A percentile compares a stretch with the other conserved stretches of the same genome.
phyloP scores from a whole-genome alignment of 192 early-diverging fungal genomes.

The Glomus cerebriforme region DNA sequence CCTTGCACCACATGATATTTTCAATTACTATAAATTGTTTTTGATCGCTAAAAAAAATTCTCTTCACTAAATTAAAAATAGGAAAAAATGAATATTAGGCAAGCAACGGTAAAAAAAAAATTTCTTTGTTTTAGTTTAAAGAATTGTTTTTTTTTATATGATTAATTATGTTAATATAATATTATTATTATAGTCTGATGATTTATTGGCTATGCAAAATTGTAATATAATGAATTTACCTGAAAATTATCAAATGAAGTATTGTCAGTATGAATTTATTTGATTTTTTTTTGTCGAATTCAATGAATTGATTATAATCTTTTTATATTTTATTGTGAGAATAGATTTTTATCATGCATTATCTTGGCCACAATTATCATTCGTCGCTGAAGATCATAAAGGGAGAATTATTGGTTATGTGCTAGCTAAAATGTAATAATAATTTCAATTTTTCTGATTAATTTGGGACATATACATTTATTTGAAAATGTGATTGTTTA shows the following conservation, averaged over 20 bases:
- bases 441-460: too few species aligned
- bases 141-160: too few species aligned
- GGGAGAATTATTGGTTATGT: constrained; percentile 97
- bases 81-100: constrained; percentile 65
- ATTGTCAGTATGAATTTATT: constrained; percentile 62
- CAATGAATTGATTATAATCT: background rate
- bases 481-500: constrained; percentile 38
- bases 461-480: too few species aligned
- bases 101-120: constrained; percentile 60
- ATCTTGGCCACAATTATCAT: constrained; percentile 91
- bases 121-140: too few species aligned
- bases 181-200: constrained; percentile 60
- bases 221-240: constrained; percentile 97
- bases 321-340: background rate
- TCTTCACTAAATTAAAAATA: background rate
- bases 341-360: constrained; percentile 77
- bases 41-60: background rate
- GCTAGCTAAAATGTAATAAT: constrained; percentile 87
- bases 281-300: background rate
- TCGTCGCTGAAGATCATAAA: constrained; percentile 90
- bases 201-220: constrained; percentile 92
- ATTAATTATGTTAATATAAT: background rate
- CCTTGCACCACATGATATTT: too few species aligned
- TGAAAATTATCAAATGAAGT: constrained; percentile 99
- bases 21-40: background rate